Percentiles rank a stretch among this genome's conserved stretches.
Evolutionary conservation across 257 asterid genomes (phyloP).

Genomic region (Ehretia macrophylla): DNA sequence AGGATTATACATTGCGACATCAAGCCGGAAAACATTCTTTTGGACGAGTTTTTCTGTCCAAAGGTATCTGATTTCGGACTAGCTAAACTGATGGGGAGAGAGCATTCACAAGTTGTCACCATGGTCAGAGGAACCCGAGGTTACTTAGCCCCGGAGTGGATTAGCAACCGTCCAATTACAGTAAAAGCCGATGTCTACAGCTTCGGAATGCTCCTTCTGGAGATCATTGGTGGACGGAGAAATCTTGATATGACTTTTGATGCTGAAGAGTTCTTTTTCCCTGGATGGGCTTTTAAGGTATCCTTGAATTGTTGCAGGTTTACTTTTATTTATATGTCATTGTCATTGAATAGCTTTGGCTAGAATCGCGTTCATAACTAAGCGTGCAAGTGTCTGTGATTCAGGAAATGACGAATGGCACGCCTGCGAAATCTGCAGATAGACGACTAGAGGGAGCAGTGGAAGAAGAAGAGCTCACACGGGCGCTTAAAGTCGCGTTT

Average conservation of each 20-base stretch:
- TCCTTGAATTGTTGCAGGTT: background rate
- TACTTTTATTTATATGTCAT: background rate
- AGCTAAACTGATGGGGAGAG: conserved; percentile 93
- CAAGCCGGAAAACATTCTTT: conserved; percentile 84
- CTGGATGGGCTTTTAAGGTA: conserved; percentile 99
- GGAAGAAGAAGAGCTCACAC: conserved; percentile 51
- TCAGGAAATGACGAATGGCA: conserved; percentile 64
- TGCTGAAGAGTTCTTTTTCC: conserved; percentile 76
- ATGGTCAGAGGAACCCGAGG: conserved; percentile 90
- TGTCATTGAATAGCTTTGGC: too few species aligned
- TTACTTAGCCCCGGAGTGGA: conserved; percentile 86
- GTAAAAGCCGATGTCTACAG: conserved; percentile 93
- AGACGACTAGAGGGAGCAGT: conserved; percentile 58
- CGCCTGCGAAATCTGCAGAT: conserved; percentile 50
- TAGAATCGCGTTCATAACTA: too few species aligned
- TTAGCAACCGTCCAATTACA: conserved; percentile 80
- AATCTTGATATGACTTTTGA: conserved; percentile 77
- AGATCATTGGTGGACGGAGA: conserved; percentile 84
- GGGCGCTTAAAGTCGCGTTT: conserved; percentile 65
- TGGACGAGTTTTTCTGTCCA: conserved; percentile 79
- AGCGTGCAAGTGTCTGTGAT: background rate
- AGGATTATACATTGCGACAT: conserved; percentile 88
- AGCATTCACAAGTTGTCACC: conserved; percentile 77
- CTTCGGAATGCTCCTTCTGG: conserved; percentile 85
- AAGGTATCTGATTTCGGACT: conserved; percentile 93